Conservation (phyloP, 2,329 filamentous ascomycete genomes). For the Amauroascus niger region DNA sequence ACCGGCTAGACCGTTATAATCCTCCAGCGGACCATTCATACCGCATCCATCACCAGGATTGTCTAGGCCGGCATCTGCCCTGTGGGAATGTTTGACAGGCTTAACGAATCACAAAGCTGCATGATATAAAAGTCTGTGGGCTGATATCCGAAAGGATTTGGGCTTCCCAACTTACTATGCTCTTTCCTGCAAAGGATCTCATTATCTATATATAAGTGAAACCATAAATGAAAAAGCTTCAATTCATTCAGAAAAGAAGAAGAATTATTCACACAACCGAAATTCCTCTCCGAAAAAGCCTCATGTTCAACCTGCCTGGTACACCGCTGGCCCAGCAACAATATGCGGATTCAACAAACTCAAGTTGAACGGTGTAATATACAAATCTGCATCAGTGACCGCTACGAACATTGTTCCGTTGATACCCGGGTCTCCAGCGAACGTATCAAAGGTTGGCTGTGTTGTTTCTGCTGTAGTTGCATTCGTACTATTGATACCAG, state of each 20-base stretch:
- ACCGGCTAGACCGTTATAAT: too few species aligned
- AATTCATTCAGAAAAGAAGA: neutral
- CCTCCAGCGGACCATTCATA: too few species aligned
- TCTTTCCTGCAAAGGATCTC: neutral
- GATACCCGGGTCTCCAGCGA: conserved; percentile 55
- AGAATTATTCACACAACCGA: neutral
- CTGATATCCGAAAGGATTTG: too few species aligned
- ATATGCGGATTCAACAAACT: conserved; percentile 66
- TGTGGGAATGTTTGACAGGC: too few species aligned
- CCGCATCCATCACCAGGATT: too few species aligned
- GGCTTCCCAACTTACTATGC: neutral
- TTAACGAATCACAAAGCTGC: too few species aligned
- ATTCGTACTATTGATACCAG: conserved; percentile 20
- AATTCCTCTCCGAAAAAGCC: neutral
- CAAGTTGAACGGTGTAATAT: conserved; percentile 67
- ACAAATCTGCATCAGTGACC: conserved; percentile 58
- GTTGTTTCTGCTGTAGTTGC: conserved; percentile 3
- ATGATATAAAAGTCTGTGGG: too few species aligned
- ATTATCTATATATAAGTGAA: neutral
- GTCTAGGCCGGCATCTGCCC: too few species aligned
- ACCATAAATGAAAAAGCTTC: neutral
- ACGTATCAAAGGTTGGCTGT: conserved; percentile 63
- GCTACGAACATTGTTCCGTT: conserved; percentile 75
- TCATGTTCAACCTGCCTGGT: conserved; percentile 59
- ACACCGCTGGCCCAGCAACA: conserved; percentile 59